These are phyloP conservation scores for Ramichloridium luteum DNA, from an alignment of 2,329 filamentous ascomycete genomes.

Conservation along the genomic window DNA sequence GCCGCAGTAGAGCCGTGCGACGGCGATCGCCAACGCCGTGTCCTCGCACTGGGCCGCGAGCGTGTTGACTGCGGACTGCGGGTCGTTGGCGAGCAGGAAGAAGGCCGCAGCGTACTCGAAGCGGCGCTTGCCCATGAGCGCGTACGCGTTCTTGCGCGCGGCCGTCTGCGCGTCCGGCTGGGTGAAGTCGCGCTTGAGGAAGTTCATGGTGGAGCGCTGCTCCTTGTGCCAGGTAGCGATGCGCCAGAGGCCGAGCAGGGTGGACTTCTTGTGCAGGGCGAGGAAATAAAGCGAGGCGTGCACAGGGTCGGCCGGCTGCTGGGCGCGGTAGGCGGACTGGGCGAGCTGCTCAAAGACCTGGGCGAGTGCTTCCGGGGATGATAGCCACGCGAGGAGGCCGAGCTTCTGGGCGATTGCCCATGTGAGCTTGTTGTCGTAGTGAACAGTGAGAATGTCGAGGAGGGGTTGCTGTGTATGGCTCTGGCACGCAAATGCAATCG, in stretches of 20 bases:
- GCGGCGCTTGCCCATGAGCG: conserved; percentile 75
- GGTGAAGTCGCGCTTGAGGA: conserved; percentile 83
- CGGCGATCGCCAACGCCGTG: conserved; percentile 76
- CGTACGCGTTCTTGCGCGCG: conserved; percentile 92
- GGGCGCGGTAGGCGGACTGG: conserved; percentile 82
- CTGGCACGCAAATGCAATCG: conserved; percentile 78
- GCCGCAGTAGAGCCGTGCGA: conserved; percentile 78
- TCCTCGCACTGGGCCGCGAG: conserved; percentile 81
- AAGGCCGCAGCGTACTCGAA: conserved; percentile 95
- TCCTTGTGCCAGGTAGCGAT: conserved; percentile 87
- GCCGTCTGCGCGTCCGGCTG: conserved; percentile 78
- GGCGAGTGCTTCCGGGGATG: conserved; percentile 63
- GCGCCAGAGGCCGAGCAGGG: conserved; percentile 84
- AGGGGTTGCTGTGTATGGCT: conserved; percentile 82
- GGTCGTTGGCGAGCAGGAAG: conserved; percentile 77
- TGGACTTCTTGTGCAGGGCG: conserved; percentile 74
- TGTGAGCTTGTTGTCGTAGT: conserved; percentile 65
- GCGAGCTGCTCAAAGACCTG: conserved; percentile 81
- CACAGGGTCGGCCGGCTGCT: conserved; percentile 75
- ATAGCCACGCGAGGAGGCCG: conserved; percentile 91
- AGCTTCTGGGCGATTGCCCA: conserved; percentile 81
- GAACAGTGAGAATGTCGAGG: conserved; percentile 57
- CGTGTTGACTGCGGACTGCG: conserved; percentile 75
- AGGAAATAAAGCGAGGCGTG: conserved; percentile 88
- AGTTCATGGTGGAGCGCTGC: conserved; percentile 63